Percentiles rank a stretch among this genome's conserved stretches.
phyloP scores from a whole-genome alignment of 2,329 filamentous ascomycete genomes.

The Colletotrichum eleusines region DNA sequence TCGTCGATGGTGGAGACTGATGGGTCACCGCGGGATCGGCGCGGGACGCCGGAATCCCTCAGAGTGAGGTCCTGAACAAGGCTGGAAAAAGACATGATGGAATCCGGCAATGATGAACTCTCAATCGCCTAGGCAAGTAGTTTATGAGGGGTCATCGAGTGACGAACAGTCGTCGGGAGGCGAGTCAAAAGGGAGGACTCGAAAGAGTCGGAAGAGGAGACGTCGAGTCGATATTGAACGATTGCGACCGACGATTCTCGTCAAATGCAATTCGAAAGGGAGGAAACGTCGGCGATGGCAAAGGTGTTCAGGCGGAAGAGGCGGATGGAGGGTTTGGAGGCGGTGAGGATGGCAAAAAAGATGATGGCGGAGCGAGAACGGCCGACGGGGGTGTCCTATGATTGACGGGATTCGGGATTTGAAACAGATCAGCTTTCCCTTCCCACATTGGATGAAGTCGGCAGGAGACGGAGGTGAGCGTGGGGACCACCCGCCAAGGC shows the following conservation, averaged over 20 bases:
- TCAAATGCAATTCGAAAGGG: not conserved
- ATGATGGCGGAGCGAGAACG: slow-evolving; percentile 13
- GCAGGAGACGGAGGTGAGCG: slow-evolving; percentile 39
- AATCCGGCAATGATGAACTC: not conserved
- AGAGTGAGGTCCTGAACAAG: slow-evolving; percentile 74
- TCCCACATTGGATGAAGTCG: slow-evolving; percentile 30
- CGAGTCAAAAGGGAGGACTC: slow-evolving; percentile 3
- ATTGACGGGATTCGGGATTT: slow-evolving; percentile 32
- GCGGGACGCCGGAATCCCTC: slow-evolving; percentile 63
- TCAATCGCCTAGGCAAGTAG: not conserved
- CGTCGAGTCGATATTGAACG: slow-evolving; percentile 1
- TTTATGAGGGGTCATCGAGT: slow-evolving; percentile 8
- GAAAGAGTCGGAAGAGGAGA: slow-evolving; percentile 11
- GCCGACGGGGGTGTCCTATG: slow-evolving; percentile 2
- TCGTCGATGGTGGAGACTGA: slow-evolving; percentile 71
- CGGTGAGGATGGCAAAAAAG: slow-evolving; percentile 12
- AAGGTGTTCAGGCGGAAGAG: not conserved
- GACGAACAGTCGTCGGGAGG: slow-evolving; percentile 15
- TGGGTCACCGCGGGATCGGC: slow-evolving; percentile 60
- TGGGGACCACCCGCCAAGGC: slow-evolving; percentile 22
- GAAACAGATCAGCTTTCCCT: slow-evolving; percentile 39
- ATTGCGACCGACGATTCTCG: slow-evolving; percentile 14
- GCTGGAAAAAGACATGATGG: slow-evolving; percentile 74
- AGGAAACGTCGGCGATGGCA: slow-evolving; percentile 10
- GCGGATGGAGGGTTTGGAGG: slow-evolving; percentile 12